Evolutionary conservation across 352 stramenopile species (phyloP), one percentile per base, ranked within the genome.

Genomic region (Halophytophthora batemanensis): DNA sequence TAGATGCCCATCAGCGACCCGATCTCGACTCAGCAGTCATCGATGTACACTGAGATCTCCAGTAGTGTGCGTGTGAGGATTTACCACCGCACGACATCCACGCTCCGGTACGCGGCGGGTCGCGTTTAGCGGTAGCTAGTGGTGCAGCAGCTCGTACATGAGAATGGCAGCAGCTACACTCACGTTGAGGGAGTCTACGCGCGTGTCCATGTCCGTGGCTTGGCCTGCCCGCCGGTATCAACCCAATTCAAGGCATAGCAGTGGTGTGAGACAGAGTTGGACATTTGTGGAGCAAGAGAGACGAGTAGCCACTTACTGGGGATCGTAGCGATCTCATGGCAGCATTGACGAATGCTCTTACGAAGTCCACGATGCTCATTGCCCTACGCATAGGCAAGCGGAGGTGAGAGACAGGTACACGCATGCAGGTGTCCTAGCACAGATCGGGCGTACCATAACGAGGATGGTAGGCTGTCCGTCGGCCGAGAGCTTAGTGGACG

Each of bases 161-260:
- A 93, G 66, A 45, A 93, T 84, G 10, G 75, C 82, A 2, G 82
- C 70, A 1, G 82, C 82, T 11, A 90, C 82, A 21, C 78, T 90
- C 21, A 93, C 77, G 54, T 93, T 93, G 17, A 93, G 73, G 13
- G 82, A 93, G 61, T 93, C 79, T 5, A 93, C 82, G 25, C 56
- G 66, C 8, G 82, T 85, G 40, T 86, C 69, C 61, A 74, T 63
- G 19, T 90, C 75, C 8, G 67, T 64, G n/a, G 64, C 66, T 46
- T 77, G 64, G 14, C 64, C 74, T 85, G 38, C 28, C 12, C 40
- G 2, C 6, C 1, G 33, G 11, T 36, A 29, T 22, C 5, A 1
- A 22, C 33, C n/a, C 33, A 10, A 10, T n/a, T 34, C 29, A 6
- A 19, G 44, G 4, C 35, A 29, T 23, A 42, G 33, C 8, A 0